Percentiles rank a stretch among this genome's conserved stretches.
These are phyloP conservation scores for Gnomoniopsis smithogilvyi DNA, from an alignment of 2,329 filamentous ascomycete genomes.

Conservation along the genomic window DNA sequence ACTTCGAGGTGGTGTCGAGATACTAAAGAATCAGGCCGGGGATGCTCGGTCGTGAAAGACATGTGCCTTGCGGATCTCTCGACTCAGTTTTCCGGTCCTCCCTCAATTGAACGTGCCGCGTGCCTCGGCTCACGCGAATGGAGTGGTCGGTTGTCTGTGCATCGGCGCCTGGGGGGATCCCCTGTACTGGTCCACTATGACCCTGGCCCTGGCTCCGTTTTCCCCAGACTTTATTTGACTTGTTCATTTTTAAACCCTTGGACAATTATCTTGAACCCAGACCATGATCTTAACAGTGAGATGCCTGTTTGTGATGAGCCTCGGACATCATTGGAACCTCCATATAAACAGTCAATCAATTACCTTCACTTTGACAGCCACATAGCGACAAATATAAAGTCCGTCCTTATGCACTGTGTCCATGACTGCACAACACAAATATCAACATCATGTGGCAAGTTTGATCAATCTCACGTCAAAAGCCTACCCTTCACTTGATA, in stretches of 20 bases:
- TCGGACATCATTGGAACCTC: neutral
- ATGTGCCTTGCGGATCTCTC: neutral
- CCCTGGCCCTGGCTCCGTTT: neutral
- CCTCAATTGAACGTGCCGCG: neutral
- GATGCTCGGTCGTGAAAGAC: neutral
- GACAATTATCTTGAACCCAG: neutral
- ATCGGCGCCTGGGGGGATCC: neutral
- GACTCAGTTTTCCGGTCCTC: neutral
- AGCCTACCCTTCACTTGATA: no score
- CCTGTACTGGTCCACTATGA: neutral
- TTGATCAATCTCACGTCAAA: no score
- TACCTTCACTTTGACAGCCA: no score
- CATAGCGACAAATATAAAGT: no score
- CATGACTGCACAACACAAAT: no score
- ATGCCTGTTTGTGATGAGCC: neutral
- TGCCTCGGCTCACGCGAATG: conserved; percentile 3
- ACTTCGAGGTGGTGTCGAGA: neutral
- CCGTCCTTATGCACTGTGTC: no score
- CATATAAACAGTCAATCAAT: no score
- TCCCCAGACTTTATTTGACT: conserved; percentile 9
- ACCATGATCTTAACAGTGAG: no score
- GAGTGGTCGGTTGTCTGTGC: neutral
- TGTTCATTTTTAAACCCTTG: neutral
- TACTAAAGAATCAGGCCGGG: neutral
- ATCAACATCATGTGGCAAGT: no score